Evolutionary conservation across 2,329 filamentous ascomycete genomes (phyloP).

Genomic region (Venturia pyrina): DNA sequence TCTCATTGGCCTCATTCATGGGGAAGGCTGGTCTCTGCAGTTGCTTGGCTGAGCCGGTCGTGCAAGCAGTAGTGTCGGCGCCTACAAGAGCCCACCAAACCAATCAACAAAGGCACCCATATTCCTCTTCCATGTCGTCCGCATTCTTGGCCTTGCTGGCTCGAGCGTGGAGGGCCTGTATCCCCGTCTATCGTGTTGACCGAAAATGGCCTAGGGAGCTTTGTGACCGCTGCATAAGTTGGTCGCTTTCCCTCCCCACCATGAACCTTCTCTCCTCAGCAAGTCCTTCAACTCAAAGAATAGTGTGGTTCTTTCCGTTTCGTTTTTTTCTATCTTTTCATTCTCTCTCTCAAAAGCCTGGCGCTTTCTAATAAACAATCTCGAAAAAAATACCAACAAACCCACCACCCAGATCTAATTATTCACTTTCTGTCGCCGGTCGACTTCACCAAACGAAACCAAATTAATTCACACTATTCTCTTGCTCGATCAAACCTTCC

Average conservation of each 20-base stretch:
- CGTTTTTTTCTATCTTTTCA: constrained; percentile 30
- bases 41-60: not conserved
- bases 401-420: constrained; percentile 16
- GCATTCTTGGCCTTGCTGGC: not conserved
- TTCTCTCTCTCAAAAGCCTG: constrained; percentile 33
- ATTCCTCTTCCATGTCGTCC: not conserved
- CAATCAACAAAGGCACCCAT: constrained; percentile 1
- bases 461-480: constrained; percentile 35
- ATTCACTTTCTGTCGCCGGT: constrained; percentile 29
- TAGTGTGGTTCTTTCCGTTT: constrained; percentile 37
- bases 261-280: constrained; percentile 30
- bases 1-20: constrained; percentile 2
- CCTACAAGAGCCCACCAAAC: constrained; percentile 2
- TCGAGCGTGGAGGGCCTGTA: not conserved
- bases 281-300: constrained; percentile 39
- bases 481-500: constrained; percentile 29
- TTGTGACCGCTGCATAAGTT: constrained; percentile 9
- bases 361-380: constrained; percentile 26
- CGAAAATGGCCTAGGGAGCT: not conserved
- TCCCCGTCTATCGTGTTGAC: not conserved
- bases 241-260: constrained; percentile 1
- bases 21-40: not conserved
- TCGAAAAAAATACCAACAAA: constrained; percentile 13
- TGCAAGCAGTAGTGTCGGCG: constrained; percentile 7
- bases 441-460: constrained; percentile 21